Evolutionary conservation across 139 green algal species (phyloP), one percentile per base, ranked within the genome.

Genomic region (Bryopsis sp.): DNA sequence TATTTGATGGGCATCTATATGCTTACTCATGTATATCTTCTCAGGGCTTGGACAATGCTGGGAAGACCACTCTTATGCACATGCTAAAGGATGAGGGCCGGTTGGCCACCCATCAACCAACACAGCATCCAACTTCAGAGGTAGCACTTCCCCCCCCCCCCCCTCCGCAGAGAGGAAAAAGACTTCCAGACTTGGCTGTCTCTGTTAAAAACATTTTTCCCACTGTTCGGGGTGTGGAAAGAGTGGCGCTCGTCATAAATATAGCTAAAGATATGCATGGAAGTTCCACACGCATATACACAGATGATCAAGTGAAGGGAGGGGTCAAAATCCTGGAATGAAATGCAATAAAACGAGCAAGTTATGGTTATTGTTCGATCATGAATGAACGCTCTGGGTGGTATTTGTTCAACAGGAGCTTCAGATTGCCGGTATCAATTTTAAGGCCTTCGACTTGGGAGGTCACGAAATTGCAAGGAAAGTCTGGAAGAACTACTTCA

Each of bases 401-500:
- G 11, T 26, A 50, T 50, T 11, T 15, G 15, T 26, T 50, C 11
- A 26, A 26, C 77, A 90, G 83, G 95, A 99, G 84, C 83, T 99
- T 48, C 92, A 96, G 73, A 95, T 99, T 75, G 94, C 88, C 29
- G 94, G 95, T 34, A 97, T 99, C 70, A 98, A 97, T 72, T 98
- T 99, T 83, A 95, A 96, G 75, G 94, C 95, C 3, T 99, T 99
- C 73, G 94, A 99, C 74, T 76, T 99, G n/a, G 94, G 94, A 24
- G 94, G 94, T 28, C 94, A 99, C 78, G 91, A 99, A 71, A 98
- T 99, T 79, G 94, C 95, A 5, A 79, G 95, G 1, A 80, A 87
- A 37, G 91, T 99, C 2, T 99, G 95, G 95, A 97, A 96, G 76
- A 94, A 99, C 72, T 99, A 99, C 64, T 99, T 97, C 75, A 93